phyloP scores from a whole-genome alignment of 352 stramenopile species.

The Pythium rhizo-oryzae region DNA sequence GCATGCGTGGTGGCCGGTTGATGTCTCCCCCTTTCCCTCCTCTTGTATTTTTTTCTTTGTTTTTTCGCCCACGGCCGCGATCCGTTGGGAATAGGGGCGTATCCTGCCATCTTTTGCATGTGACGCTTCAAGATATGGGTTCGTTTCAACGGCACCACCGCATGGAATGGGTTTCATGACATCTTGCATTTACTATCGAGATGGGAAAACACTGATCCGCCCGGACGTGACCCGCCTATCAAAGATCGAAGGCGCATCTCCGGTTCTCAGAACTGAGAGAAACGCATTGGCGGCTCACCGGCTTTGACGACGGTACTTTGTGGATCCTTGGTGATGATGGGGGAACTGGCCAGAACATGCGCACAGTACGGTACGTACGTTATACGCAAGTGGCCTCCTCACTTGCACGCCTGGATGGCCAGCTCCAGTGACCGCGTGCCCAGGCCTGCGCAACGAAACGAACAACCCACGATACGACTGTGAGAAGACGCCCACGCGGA shows the following conservation, averaged over 20 bases:
- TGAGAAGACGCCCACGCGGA: too few relatives aligned
- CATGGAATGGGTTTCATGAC: not conserved
- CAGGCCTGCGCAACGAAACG: slow-evolving; percentile 7
- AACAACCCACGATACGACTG: not conserved
- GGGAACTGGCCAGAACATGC: too few relatives aligned
- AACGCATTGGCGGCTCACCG: too few relatives aligned
- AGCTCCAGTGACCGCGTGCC: slow-evolving; percentile 11
- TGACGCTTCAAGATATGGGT: slow-evolving; percentile 21
- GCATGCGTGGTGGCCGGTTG: too few relatives aligned
- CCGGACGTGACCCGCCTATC: too few relatives aligned
- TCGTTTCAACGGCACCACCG: not conserved
- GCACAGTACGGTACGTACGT: too few relatives aligned
- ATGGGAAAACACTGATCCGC: not conserved
- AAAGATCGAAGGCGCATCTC: too few relatives aligned
- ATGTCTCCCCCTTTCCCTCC: too few relatives aligned
- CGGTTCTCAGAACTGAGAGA: slow-evolving; percentile 6
- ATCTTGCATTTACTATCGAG: not conserved
- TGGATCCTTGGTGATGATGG: too few relatives aligned
- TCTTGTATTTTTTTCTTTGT: too few relatives aligned
- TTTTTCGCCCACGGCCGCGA: not conserved
- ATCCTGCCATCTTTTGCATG: too few relatives aligned
- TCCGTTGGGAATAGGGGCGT: not conserved
- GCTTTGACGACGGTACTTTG: too few relatives aligned
- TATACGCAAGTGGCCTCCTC: not conserved
- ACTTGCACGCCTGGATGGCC: slow-evolving; percentile 22